Evolutionary conservation across 768 basidiomycete genomes (phyloP), one percentile per base, ranked within the genome.

Genomic region (Austroboletus eburneus): DNA sequence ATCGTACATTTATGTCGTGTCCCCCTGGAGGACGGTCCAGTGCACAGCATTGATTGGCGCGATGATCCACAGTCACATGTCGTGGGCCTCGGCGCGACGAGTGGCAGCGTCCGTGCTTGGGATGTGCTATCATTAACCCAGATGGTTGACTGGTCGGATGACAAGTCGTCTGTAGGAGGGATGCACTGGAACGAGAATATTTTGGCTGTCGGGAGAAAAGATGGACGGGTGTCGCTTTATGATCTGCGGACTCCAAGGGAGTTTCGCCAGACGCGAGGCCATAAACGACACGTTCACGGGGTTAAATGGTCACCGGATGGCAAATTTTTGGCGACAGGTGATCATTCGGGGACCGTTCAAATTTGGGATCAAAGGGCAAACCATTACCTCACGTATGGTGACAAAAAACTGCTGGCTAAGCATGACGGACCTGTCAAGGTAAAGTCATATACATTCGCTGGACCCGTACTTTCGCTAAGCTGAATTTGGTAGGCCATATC

Each of bases 11-110:
- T 85, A 17, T 80, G 75, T 55, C 67, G 66, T 36, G 62, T 75
- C 33, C 55, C 66, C 22, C 43, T 51, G 27, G 48, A 53, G 20
- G 54, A 63, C 38, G 75, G 74, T 29, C 57, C 62, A 9, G 67
- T 79, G 8, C 66, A 73, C 50, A 72, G 69, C 36, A 71, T 85
- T 30, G 70, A 73, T 47, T 85, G 83, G 79, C 74, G 71, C 6
- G 69, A 65, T 34, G 62, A 65, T 35, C 62, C 64, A 13, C 63
- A 65, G 13, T 69, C 77, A 16, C 64, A 61, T 33, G 50, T 74
- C 9, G 64, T 85, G 20, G 78, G 79, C 0, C 65, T 78, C 22
- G 81, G 82, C 8, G 78, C 76, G 17, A 73, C 67, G 24, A 63
- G 51, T 2, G 82, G 82, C 3, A 57, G 61, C 16, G 66, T 84